Evolutionary conservation across 2,329 filamentous ascomycete species (phyloP), one percentile per base, ranked within the genome.

Genomic region (Lachnellula willkommii): DNA sequence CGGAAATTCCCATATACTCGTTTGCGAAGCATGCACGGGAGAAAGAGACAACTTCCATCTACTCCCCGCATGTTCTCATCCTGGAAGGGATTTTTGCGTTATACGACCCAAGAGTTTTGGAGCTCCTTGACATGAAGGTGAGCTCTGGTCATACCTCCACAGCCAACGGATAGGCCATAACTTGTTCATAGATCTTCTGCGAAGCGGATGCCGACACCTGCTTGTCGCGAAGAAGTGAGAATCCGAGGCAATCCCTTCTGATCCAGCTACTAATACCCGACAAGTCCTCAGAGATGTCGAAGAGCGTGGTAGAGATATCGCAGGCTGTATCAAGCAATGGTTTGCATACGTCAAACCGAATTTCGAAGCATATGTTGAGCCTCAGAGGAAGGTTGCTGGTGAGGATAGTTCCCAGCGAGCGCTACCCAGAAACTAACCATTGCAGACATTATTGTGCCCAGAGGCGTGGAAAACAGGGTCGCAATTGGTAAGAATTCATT

Each of bases 271-370:
- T 47, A 22, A 28, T n/a, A 15, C 7, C 4, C 22, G 12, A 47
- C 11, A 47, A 63, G 53, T 63, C 95, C 63, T 76, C 90, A 88
- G 94, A 67, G 94, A 99, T 73, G 90, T 97, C 22, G 84, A 84
- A 65, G 90, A 96, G 66, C 85, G 94, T 66, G 93, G 89, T 3
- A 83, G 94, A 68, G 93, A 96, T 67, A 88, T 97, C 55, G 89
- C 96, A 69, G 94, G 94, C 42, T 93, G 92, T 67, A 92, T 99
- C 71, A 97, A 97, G 73, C 94, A 99, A 71, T 99, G 94, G 94
- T 96, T 97, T 70, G 77, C 76, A 11, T 99, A 89, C 69, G 94
- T 99, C 45, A 99, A 99, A 73, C 94, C 94, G 3, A 97, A 97
- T 68, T 97, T 95, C 66, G 88, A 93, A 71, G 90, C 88, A 79